Base-by-base conservation (phyloP, 768 basidiomycete species). In the Roridomyces roridus region DNA sequence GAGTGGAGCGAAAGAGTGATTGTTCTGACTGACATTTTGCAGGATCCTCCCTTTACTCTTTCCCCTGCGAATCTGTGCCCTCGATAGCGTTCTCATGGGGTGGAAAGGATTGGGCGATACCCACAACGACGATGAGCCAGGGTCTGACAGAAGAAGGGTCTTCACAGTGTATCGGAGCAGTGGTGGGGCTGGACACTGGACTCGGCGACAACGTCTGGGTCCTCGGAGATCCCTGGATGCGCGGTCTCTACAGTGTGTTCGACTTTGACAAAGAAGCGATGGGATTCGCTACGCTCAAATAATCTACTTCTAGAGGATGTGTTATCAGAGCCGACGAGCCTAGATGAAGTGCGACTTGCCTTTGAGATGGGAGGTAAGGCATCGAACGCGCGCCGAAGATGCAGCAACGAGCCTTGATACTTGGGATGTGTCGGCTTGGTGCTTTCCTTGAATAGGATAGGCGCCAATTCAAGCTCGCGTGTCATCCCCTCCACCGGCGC, bases 121-220 rank as follows among this genome's bases (percentile, higher is more conserved):
- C 80, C 4, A 73, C 83, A 46, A 55, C 72, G 11, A 68, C 34
- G 23, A 68, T 70, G 47, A 82, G 83, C 14, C 51, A 83, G n/a
- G 67, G 84, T 14, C 31, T 12, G 59, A 57, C 63, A 35, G 75
- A 72, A 51, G 55, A 82, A 48, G 85, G 84, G 15, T 70, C 75
- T 39, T 83, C 41, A 21, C 24, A 37, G 10, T 71, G 88, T 65
- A 66, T 78, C 0, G 84, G 85, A 29, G 84, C 84, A 4, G 80
- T 89, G 63, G 76, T 77, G 5, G 69, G 78, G 6, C 77, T 79
- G n/a, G 67, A 77, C 36, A 26, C 67, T 36, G 71, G 63, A 11
- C 42, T 65, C 5, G 59, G 57, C 25, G 6, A 37, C 21, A 52
- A 21, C 20, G 40, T 46, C 23, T 56, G 60, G 69, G 62, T 80